Percentiles rank a stretch among this genome's conserved stretches.
Evolutionary conservation across 148 eudicot genomes (phyloP).

Genomic region (Pouteria glomerata): DNA sequence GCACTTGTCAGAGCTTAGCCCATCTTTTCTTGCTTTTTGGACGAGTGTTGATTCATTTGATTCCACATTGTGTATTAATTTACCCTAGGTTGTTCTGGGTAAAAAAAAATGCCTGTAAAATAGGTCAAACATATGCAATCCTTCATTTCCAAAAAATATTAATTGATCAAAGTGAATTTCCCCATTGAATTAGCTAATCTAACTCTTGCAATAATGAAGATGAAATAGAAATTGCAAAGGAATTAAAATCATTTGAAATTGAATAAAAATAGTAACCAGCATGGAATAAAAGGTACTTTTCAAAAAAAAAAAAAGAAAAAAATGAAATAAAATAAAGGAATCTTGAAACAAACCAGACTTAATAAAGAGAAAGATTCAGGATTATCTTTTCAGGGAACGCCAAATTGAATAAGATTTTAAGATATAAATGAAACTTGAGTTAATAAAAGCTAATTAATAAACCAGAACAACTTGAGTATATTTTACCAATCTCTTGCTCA

Average conservation of each 20-base stretch:
- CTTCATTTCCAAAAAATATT: not conserved
- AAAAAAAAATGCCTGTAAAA: not conserved
- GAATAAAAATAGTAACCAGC: not conserved
- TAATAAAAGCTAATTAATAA: not conserved
- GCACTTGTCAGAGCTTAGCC: not conserved
- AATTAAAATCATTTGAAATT: not conserved
- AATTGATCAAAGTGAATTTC: not conserved
- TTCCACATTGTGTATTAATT: not conserved
- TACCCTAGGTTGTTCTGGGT: not conserved
- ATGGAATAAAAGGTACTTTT: too few species aligned
- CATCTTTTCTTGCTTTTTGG: not conserved
- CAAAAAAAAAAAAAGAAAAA: too few species aligned
- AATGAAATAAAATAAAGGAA: too few species aligned
- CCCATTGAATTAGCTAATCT: not conserved
- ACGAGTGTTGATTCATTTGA: not conserved
- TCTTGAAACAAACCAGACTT: not conserved
- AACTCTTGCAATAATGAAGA: not conserved
- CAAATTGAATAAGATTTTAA: not conserved
- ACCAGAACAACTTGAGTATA: not conserved
- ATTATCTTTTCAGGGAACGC: not conserved
- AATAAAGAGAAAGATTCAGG: not conserved
- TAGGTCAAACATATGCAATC: not conserved
- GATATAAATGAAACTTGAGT: not conserved
- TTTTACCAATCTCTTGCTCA: constrained; percentile 83
- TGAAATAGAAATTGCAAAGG: not conserved